Evolutionary conservation across 2,329 filamentous ascomycete species (phyloP).

Genomic region (Scorias spongiosa): DNA sequence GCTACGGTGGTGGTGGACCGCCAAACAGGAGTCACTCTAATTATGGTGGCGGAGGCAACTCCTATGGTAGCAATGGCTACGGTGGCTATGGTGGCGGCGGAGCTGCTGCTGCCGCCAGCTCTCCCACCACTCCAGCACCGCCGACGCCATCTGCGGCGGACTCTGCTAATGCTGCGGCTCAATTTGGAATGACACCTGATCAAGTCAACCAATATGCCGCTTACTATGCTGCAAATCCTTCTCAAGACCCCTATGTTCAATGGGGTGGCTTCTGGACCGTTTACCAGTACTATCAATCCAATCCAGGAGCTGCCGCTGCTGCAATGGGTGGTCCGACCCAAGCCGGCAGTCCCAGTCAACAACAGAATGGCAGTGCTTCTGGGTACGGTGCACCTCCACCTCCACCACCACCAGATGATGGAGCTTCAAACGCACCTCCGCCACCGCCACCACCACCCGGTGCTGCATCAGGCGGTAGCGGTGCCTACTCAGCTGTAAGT

Average conservation of each 20-base stretch:
- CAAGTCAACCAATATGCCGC: conserved; percentile 50
- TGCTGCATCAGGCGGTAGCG: not conserved
- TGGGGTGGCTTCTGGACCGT: conserved; percentile 55
- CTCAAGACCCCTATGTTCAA: conserved; percentile 69
- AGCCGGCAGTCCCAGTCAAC: not conserved
- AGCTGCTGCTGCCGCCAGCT: conserved; percentile 5
- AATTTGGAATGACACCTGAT: conserved; percentile 5
- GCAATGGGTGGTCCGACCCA: not conserved
- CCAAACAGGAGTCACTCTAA: conserved; percentile 6
- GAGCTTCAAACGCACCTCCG: not conserved
- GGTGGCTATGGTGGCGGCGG: conserved; percentile 7
- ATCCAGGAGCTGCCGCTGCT: not conserved
- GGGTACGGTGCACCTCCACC: not conserved
- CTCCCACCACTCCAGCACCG: conserved; percentile 18
- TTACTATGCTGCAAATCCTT: conserved; percentile 75
- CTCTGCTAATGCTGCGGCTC: conserved; percentile 3
- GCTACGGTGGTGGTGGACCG: conserved; percentile 7
- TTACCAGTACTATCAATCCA: not conserved
- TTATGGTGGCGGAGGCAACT: conserved; percentile 26
- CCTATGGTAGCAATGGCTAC: conserved; percentile 16
- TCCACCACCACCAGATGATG: not conserved
- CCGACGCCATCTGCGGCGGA: conserved; percentile 14
- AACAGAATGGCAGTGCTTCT: not conserved
- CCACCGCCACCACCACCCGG: not conserved
- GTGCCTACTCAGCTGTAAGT: not conserved